Conservation (phyloP, 306 rosid species). For the Dalbergia cultrata region DNA sequence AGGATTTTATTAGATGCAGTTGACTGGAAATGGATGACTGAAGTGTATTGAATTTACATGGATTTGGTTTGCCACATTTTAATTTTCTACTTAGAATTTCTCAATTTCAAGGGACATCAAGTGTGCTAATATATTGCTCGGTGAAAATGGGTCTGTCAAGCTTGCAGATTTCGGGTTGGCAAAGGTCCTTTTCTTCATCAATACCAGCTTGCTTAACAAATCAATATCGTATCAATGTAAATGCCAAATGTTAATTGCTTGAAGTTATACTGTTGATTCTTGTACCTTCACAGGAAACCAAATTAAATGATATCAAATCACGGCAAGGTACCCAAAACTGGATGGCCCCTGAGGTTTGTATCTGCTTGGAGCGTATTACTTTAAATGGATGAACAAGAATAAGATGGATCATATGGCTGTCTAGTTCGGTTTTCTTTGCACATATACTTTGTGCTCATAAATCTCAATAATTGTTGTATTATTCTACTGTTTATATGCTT, state of each 20-base stretch:
- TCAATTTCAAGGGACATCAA: conserved; percentile 57
- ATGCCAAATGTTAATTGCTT: conserved; percentile 26
- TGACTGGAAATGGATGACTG: conserved; percentile 4
- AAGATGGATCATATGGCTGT: conserved; percentile 18
- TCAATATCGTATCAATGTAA: conserved; percentile 15
- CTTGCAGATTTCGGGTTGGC: conserved; percentile 70
- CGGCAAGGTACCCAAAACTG: conserved; percentile 61
- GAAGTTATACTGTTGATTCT: conserved; percentile 3
- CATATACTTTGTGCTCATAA: background rate
- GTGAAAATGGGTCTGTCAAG: conserved; percentile 59
- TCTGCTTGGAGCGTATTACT: conserved; percentile 17
- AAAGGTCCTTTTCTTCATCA: conserved; percentile 47
- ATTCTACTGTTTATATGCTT: background rate
- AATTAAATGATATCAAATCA: conserved; percentile 60
- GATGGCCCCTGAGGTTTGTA: conserved; percentile 70
- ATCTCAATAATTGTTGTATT: background rate
- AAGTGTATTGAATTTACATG: conserved; percentile 13
- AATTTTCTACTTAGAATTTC: conserved; percentile 18
- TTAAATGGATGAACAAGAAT: conserved; percentile 34
- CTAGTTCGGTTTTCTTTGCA: background rate
- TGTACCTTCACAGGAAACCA: conserved; percentile 54
- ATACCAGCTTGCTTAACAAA: background rate
- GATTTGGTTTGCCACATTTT: conserved; percentile 28
- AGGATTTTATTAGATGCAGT: conserved; percentile 21
- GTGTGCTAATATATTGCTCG: conserved; percentile 64